Base-by-base conservation (phyloP, 2,329 filamentous ascomycete genomes). In the Tolypocladium guangdongense region DNA sequence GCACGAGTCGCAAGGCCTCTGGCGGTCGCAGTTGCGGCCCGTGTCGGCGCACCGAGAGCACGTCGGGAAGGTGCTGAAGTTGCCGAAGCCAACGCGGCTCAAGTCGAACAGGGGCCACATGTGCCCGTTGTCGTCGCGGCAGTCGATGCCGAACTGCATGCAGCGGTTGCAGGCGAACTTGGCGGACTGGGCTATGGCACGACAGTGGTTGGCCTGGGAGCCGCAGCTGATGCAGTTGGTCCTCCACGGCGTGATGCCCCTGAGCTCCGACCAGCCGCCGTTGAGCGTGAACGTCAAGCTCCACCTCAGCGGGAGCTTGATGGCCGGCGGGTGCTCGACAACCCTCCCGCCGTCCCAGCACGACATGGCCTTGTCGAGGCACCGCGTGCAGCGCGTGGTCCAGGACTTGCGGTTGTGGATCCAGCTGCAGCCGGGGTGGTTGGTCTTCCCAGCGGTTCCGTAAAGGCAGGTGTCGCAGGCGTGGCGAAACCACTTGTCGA, bases 1-100 rank as follows among this genome's bases (percentile, higher is more conserved):
- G 58, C 70, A 72, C 4, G 62, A 66, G 50, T 71, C 66, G 53
- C 70, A 72, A 1, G 70, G 70, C 22, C 68, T 62, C 52, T 68
- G 67, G 1, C 65, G 63, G 49, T 72, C 70, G 54, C 70, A 72
- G 51, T 62, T 59, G 1, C 61, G 48, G 3, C 56, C 56, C 7
- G 43, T 58, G 1, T 52, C 38, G 4, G 50, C 16, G 56, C 68
- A 70, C 18, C 54, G 54, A 1, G 35, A 10, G 53, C 66, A 70
- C 0, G 55, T 53, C 12, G 55, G 39, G 53, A 63, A 69, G 12
- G 63, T 55, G 52, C 60, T 52, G 22, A 57, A 59, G 27, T 56
- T 54, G 6, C 68, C 67, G 47, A 68, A 64, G 46, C 68, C 68
- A 11, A 70, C 64, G 4, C 58, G 56, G 54, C 63, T 62, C 49